Base-by-base conservation (phyloP, 2,329 filamentous ascomycete species). In the Metarhizium anisopliae region DNA sequence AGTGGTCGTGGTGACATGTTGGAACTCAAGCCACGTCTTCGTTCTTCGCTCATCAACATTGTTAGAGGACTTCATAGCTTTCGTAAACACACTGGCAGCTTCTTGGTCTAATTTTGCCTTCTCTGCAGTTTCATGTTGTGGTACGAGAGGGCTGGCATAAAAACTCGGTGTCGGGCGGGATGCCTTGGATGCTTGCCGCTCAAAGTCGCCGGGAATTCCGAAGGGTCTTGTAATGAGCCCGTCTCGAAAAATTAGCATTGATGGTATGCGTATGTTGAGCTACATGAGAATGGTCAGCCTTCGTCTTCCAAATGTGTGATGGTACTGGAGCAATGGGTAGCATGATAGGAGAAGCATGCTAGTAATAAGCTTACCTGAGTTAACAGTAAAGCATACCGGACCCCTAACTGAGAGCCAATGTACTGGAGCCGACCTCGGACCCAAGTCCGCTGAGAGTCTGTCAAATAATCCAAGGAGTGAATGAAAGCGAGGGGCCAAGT, bases 201-300 rank as follows among this genome's bases (percentile, higher is more conserved):
- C 70, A 57, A 77, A 74, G 61, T 77, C 72, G 52, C 73, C 68
- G 6, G 70, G 68, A 52, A 69, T 65, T 6, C 72, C 70, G 54
- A 74, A 75, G 2, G 74, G 73, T 51, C 68, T 70, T 2, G 74
- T 71, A 70, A 80, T 72, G 10, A 81, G 66, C 4, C 73, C 73
- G 61, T 83, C 80, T 40, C 76, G 70, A 32, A 73, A 75, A 64
- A 85, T 83, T 58, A 84, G 73, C 82, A 85, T 84, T 0, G 80
- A 84, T 2, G 83, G 82, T 18, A 84, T 73, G 29, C 82, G 79
- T 53, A 84, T 67, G 63, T 81, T 75, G 53, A 83, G 72, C 81
- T 83, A 52, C 42, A 58, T 56, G 45, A n/a, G 51, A 50, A 47
- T 49, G 18, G 49, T 47, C 25, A 35, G 51, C 25, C 36, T 10